A percentile compares a stretch with the other conserved stretches of the same genome.
Evolutionary conservation across 352 stramenopile species (phyloP).

Genomic region (Pythium graminicola): DNA sequence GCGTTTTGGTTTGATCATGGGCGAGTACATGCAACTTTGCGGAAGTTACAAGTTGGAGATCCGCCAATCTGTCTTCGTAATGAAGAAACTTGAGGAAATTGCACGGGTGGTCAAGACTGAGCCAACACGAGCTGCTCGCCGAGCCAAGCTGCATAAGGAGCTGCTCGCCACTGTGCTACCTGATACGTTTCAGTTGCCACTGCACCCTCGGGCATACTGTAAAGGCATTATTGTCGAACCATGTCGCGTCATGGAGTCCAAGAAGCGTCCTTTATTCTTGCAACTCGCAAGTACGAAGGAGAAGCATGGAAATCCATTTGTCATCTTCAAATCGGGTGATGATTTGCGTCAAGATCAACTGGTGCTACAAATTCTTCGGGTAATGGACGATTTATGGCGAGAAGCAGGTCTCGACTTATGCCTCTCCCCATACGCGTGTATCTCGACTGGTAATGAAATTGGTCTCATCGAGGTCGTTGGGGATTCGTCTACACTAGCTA

Average conservation of each 20-base stretch:
- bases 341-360: slow-evolving; percentile 93
- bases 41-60: slow-evolving; percentile 85
- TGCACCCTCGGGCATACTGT: slow-evolving; percentile 82
- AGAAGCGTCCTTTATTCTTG: slow-evolving; percentile 89
- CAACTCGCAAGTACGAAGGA: slow-evolving; percentile 72
- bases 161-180: slow-evolving; percentile 56
- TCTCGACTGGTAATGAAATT: slow-evolving; percentile 80
- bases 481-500: slow-evolving; percentile 83
- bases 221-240: slow-evolving; percentile 65
- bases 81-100: slow-evolving; percentile 86
- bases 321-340: slow-evolving; percentile 92
- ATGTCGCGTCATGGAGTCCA: slow-evolving; percentile 91
- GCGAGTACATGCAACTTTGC: slow-evolving; percentile 84
- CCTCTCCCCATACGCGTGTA: slow-evolving; percentile 80
- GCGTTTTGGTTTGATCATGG: slow-evolving; percentile 61
- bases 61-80: slow-evolving; percentile 87
- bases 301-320: slow-evolving; percentile 46
- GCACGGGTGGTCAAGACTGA: slow-evolving; percentile 58
- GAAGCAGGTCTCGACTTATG: slow-evolving; percentile 79
- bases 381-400: slow-evolving; percentile 90
- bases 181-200: slow-evolving; percentile 82
- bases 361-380: slow-evolving; percentile 85
- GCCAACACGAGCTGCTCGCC: slow-evolving; percentile 26
- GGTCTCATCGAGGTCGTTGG: slow-evolving; percentile 88
- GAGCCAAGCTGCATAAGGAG: slow-evolving; percentile 50